These are phyloP conservation scores for Stagonosporopsis tanaceti DNA, from an alignment of 2,329 filamentous ascomycete genomes.

Conservation along the genomic window DNA sequence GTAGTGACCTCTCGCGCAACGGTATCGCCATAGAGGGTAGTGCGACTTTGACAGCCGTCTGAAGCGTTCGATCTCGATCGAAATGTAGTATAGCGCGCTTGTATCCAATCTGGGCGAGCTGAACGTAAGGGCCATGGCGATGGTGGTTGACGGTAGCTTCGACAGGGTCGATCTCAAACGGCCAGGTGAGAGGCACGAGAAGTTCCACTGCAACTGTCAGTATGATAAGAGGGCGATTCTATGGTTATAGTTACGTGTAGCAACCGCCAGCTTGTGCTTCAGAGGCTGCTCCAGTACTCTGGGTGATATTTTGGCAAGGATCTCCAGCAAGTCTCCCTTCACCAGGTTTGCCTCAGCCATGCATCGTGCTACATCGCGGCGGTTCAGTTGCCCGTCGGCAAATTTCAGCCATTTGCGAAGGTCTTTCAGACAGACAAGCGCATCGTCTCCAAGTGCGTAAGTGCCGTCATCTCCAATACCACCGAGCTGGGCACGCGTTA, in stretches of 20 bases:
- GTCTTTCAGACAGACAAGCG: conserved; percentile 88
- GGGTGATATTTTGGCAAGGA: conserved; percentile 78
- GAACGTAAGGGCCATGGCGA: conserved; percentile 86
- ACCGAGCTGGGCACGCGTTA: conserved; percentile 71
- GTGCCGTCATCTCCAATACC: conserved; percentile 81
- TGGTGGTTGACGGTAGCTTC: conserved; percentile 93
- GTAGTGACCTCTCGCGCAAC: conserved; percentile 74
- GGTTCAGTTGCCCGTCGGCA: conserved; percentile 91
- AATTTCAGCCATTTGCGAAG: conserved; percentile 94
- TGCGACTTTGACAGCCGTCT: conserved; percentile 80
- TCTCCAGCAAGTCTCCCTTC: conserved; percentile 86
- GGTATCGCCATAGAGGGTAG: conserved; percentile 85
- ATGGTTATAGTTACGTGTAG: conserved; percentile 63
- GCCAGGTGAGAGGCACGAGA: conserved; percentile 93
- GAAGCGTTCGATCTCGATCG: conserved; percentile 77
- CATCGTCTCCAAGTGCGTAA: conserved; percentile 93
- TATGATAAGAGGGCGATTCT: neutral
- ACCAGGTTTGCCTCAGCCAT: conserved; percentile 92
- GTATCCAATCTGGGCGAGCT: conserved; percentile 86
- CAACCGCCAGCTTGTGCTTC: conserved; percentile 80
- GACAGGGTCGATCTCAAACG: conserved; percentile 78
- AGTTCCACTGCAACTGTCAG: conserved; percentile 70
- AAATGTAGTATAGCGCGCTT: conserved; percentile 89
- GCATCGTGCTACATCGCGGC: conserved; percentile 93
- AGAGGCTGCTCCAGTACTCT: conserved; percentile 75